These are phyloP conservation scores for Dichomitus squalens DNA, from an alignment of 1,284 basidiomycete species.

Conservation along the genomic window DNA sequence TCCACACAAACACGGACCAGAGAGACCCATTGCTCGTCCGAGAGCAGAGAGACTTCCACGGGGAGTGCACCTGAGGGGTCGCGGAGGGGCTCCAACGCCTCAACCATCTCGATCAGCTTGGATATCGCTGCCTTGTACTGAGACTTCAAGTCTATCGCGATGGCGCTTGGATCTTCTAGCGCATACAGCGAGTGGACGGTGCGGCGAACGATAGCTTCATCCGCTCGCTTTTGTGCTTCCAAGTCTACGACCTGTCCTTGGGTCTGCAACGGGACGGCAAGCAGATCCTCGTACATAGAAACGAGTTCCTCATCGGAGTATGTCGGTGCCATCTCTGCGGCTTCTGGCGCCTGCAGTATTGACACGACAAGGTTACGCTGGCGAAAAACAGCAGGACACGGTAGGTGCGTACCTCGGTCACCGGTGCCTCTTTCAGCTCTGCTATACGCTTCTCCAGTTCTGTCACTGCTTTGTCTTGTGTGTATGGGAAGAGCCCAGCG, in stretches of 20 bases:
- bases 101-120: slow-evolving; percentile 22
- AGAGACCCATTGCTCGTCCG: slow-evolving; percentile 53
- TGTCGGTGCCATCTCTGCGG: slow-evolving; percentile 18
- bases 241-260: background rate
- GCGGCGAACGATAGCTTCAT: slow-evolving; percentile 6
- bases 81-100: slow-evolving; percentile 2
- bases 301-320: slow-evolving; percentile 55
- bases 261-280: slow-evolving; percentile 41
- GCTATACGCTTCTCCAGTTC: slow-evolving; percentile 27
- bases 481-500: slow-evolving; percentile 1
- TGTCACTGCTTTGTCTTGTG: slow-evolving; percentile 9
- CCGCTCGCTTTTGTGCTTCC: slow-evolving; percentile 5
- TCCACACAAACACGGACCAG: slow-evolving; percentile 44
- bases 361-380: too few relatives aligned
- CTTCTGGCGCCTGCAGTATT: background rate
- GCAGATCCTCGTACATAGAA: slow-evolving; percentile 54
- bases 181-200: slow-evolving; percentile 15
- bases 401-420: slow-evolving; percentile 16
- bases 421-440: slow-evolving; percentile 22
- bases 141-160: slow-evolving; percentile 1
- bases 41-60: slow-evolving; percentile 35
- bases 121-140: slow-evolving; percentile 17
- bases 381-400: too few relatives aligned
- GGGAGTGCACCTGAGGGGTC: background rate
- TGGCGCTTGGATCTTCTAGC: slow-evolving; percentile 5